These are phyloP conservation scores for Penicillium manginii DNA, from an alignment of 495 filamentous ascomycete genomes.

Conservation along the genomic window DNA sequence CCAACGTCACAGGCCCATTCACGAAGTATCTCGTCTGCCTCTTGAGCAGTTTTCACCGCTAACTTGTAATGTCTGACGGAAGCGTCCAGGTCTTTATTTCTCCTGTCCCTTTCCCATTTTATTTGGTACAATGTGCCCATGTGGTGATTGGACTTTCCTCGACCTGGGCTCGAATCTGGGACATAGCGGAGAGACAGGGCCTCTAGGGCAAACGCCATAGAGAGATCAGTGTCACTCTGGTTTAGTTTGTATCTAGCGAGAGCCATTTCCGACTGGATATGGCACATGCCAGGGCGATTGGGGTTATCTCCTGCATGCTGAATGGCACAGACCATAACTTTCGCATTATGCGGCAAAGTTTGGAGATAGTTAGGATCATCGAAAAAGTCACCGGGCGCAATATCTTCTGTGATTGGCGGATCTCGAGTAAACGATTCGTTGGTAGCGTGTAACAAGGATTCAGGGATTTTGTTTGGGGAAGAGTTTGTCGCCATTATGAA, in stretches of 20 bases:
- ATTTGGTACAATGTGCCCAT: not conserved
- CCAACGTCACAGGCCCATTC: conserved; percentile 16
- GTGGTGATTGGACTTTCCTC: not conserved
- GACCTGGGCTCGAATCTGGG: not conserved
- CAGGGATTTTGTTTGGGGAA: not conserved
- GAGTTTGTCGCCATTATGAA: not conserved
- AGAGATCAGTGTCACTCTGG: not conserved
- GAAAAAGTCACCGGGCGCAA: not conserved
- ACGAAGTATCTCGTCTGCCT: conserved; percentile 19
- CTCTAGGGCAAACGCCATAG: not conserved
- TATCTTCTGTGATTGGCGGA: not conserved
- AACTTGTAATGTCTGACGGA: not conserved
- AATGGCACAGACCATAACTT: not conserved
- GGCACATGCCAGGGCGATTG: not conserved
- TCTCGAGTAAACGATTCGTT: not conserved
- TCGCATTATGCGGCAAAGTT: not conserved
- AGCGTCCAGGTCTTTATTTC: not conserved
- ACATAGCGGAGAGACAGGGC: not conserved
- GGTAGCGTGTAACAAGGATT: not conserved
- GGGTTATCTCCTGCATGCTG: not conserved
- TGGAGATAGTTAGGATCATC: not conserved
- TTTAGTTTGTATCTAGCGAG: not conserved
- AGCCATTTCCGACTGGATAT: not conserved
- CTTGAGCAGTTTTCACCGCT: not conserved
- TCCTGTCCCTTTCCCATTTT: not conserved